Evolutionary conservation across 441 rosid species (phyloP), one percentile per base, ranked within the genome.

Genomic region (Kokia cookei): DNA sequence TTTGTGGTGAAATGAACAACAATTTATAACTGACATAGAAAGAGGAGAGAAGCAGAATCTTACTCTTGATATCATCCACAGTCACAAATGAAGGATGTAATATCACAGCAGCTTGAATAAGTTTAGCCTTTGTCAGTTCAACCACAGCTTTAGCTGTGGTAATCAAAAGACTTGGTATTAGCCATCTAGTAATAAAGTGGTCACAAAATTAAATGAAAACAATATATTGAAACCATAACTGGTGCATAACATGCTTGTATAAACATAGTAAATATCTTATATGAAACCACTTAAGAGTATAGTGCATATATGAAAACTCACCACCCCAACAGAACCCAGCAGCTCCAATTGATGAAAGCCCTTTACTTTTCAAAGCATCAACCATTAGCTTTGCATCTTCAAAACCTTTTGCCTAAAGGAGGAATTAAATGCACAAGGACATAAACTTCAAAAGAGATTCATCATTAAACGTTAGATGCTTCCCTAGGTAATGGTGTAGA

Each of bases 291-390:
- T 8, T n/a, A 37, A 63, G 40, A 63, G 37, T 15, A n/a, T 15
- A 14, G 55, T 27, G 22, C 19, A 12, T 7, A 55, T 22, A n/a
- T 68, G 27, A 60, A 43, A 54, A 78, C 89, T 83, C 64, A 88
- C 94, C 94, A 9, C 92, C 94, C 92, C 94, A 90, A 77, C 94
- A 90, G 15, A 85, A 88, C 50, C 94, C 94, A 22, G 79, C 92
- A 40, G 89, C 92, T 59, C 92, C 92, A 66, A 86, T 78, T 29
- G 86, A 69, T 19, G 86, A 60, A 40, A 86, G 17, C 67, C 90
- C 91, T 79, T 82, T 84, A 73, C 84, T 82, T 79, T 80, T 87
- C 73, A 90, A 80, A 57, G 88, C 91, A 32, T 86, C 82, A 45
- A 86, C 71, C 2, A 90, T 64, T 15, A 84, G 86, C 73, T 83